Evolutionary conservation across 805 yeast genomes (phyloP), one percentile per base, ranked within the genome.

Genomic region (Saccharomycopsis sp.): DNA sequence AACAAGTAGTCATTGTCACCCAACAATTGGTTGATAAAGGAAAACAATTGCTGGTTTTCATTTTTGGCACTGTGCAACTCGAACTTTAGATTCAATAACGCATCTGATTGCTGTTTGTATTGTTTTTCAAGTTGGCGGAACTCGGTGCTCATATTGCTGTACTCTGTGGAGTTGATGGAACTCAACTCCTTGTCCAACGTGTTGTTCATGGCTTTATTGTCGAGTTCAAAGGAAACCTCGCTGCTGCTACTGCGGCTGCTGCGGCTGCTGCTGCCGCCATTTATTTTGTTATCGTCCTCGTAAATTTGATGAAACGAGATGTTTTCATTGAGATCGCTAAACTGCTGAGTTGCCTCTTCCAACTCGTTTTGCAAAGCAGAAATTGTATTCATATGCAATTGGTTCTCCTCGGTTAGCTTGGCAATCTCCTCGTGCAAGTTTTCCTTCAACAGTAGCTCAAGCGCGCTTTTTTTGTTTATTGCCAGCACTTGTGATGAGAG

Each of bases 1-100:
- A 34, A 35, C 12, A 45, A 30, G 19, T 41, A 18, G n/a, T 45
- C 42, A 34, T 37, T 42, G 31, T 45, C 48, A n/a, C n/a, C n/a
- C n/a, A n/a, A n/a, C 17, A 46, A 29, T 30, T 43, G 47, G 18
- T 43, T 40, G 22, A 46, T 35, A 19, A 39, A 43, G 13, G 38
- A 37, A 18, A 39, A 34, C 15, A 46, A 31, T 29, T 41, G 41
- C 18, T 33, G 38, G 13, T 43, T 46, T 21, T 43, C 48, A 8
- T 36, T 38, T 18, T 39, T 42, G n/a, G 42, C 19, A 25, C 37
- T 29, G 20, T 38, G 36, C 15, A 46, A 32, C 31, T 46, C 46
- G 18, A 30, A 42, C 18, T 30, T 32, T 16, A 32, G 25, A 15
- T 22, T 25, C 18, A 16, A 26, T 34, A 30, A 33, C 16, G 26